Percentiles rank a stretch among this genome's conserved stretches.
Conservation (phyloP, 2,329 filamentous ascomycete species). For the Fusarium sp. region DNA sequence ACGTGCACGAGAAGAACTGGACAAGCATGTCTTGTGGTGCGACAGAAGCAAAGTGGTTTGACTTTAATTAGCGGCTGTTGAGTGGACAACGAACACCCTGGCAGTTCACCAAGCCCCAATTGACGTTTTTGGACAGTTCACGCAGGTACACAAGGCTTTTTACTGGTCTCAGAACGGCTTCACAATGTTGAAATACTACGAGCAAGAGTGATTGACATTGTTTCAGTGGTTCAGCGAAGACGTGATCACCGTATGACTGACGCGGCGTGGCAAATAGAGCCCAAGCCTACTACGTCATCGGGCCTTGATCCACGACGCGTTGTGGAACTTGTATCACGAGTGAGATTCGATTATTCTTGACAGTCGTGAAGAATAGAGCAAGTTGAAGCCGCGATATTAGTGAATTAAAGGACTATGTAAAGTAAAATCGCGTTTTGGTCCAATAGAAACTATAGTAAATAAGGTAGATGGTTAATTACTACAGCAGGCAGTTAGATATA, state of each 20-base stretch:
- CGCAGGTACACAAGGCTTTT: not conserved
- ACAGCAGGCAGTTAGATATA: no score
- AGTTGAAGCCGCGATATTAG: no score
- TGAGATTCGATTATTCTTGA: no score
- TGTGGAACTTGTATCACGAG: not conserved
- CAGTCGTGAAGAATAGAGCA: no score
- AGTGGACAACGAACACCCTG: constrained; percentile 21
- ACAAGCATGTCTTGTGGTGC: constrained; percentile 8
- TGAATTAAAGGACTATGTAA: no score
- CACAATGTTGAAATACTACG: not conserved
- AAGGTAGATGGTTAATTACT: no score
- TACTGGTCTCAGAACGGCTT: no score
- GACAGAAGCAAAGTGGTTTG: not conserved
- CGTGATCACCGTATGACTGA: constrained; percentile 11
- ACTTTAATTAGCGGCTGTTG: constrained; percentile 23
- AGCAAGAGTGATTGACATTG: not conserved
- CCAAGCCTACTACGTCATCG: constrained; percentile 25
- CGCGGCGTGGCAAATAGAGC: constrained; percentile 16
- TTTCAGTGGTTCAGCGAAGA: not conserved
- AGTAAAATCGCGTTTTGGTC: no score
- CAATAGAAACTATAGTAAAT: no score
- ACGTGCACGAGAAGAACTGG: not conserved
- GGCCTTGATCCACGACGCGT: not conserved
- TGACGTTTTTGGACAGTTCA: not conserved
- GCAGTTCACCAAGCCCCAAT: not conserved